These are phyloP conservation scores for Ascoidea asiatica DNA, from an alignment of 805 yeast genomes.

Conservation along the genomic window DNA sequence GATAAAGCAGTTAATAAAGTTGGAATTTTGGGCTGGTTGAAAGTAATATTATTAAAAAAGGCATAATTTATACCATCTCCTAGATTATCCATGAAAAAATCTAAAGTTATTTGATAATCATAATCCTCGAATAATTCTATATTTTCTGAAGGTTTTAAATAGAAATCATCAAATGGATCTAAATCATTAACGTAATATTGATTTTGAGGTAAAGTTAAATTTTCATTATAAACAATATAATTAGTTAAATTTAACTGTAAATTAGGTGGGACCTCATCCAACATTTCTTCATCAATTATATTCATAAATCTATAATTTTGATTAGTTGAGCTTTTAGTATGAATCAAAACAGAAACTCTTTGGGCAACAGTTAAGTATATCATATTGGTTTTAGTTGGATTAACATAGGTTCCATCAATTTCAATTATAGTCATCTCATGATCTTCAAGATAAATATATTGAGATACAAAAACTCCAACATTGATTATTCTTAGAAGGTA, in stretches of 20 bases:
- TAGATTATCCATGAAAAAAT: constrained; percentile 51
- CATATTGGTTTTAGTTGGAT: constrained; percentile 41
- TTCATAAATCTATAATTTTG: constrained; percentile 51
- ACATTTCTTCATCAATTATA: constrained; percentile 49
- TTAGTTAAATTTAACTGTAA: constrained; percentile 41
- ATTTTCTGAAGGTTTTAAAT: constrained; percentile 25
- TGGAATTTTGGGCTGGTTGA: constrained; percentile 57
- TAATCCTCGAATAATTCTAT: constrained; percentile 37
- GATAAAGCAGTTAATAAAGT: constrained; percentile 50
- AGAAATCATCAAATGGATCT: constrained; percentile 30
- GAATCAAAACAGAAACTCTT: constrained; percentile 57
- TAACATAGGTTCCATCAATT: constrained; percentile 58
- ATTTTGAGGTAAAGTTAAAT: constrained; percentile 16
- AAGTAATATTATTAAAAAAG: constrained; percentile 56
- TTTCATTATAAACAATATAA: constrained; percentile 35
- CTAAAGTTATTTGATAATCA: constrained; percentile 46
- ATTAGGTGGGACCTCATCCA: constrained; percentile 53
- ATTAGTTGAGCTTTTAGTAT: constrained; percentile 29
- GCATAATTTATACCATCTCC: constrained; percentile 71
- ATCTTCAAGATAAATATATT: constrained; percentile 53
- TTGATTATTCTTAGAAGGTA: constrained; percentile 54
- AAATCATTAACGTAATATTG: constrained; percentile 14
- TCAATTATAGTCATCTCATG: constrained; percentile 63
- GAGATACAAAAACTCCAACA: constrained; percentile 63
- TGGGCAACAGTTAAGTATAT: constrained; percentile 70